Evolutionary conservation across 768 basidiomycete genomes (phyloP), one percentile per base, ranked within the genome.

Genomic region (Mycena metata): DNA sequence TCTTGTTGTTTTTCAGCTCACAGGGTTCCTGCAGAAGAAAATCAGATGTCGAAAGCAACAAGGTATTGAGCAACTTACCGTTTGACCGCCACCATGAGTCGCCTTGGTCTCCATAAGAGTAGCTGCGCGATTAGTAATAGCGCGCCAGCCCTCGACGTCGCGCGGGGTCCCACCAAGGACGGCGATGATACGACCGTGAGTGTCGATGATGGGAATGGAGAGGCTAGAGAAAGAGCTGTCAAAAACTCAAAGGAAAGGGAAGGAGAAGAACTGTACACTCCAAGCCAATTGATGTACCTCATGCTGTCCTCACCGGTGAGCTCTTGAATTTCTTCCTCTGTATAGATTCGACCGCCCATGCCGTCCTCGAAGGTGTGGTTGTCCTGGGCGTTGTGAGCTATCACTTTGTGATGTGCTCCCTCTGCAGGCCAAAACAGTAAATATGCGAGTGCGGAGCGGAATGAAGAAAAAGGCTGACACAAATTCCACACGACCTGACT

Each of bases 121-220:
- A 0, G 42, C 23, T 1, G 68, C 64, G 5, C 42, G 24, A 39
- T 46, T 43, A 0, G 39, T 50, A 23, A 65, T 39, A 0, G 6
- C 15, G 5, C 24, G 9, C 68, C 68, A 69, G 11, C 50, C 58
- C 1, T 3, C n/a, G 4, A 15, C 2, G 33, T 69, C 64, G 13
- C 41, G 21, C 0, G 64, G 60, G 8, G 19, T 54, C 7, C 69
- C 69, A 5, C 69, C 69, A 0, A 70, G 51, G 4, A 70, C 12
- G 1, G 57, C 64, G 45, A 65, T 39, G 19, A 65, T 26, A 10
- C 59, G 47, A 4, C 58, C 33, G 0, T 64, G 9, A 8, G 45
- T 10, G 42, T 70, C 69, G 12, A 63, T 52, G 52, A 70, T 35
- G 0, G 69, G 69, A 3, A 70, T 61, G 6, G 64, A 56, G 16